Percentiles rank a stretch among this genome's conserved stretches.
phyloP scores from a whole-genome alignment of 2,329 filamentous ascomycete species.

The Ambrosiella cleistominuta region DNA sequence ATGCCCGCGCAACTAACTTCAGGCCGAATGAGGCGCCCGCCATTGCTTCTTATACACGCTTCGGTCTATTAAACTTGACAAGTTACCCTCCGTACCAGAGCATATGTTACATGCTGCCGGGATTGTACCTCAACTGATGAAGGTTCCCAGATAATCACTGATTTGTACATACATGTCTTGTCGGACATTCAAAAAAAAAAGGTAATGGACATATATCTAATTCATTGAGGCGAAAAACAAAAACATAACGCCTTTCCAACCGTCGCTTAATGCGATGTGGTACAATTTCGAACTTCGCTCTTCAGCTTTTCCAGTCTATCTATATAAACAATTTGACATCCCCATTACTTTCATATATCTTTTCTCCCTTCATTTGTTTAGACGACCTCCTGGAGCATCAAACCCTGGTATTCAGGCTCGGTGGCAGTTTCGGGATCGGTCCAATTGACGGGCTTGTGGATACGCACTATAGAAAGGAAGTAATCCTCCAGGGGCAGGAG shows the following conservation, averaged over 20 bases:
- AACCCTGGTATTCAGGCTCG: conserved; percentile 20
- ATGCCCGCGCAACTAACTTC: no score
- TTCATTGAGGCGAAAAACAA: conserved; percentile 4
- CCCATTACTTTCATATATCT: background rate
- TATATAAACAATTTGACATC: background rate
- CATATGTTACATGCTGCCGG: no score
- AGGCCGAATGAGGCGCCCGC: no score
- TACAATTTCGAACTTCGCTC: background rate
- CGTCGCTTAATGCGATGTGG: background rate
- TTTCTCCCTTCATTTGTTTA: background rate
- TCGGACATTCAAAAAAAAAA: background rate
- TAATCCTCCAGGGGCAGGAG: conserved; percentile 49
- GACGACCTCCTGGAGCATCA: conserved; percentile 14
- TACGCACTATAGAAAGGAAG: conserved; percentile 42
- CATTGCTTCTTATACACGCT: no score
- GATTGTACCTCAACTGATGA: no score
- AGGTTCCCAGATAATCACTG: no score
- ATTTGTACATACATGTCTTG: background rate
- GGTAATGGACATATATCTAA: conserved; percentile 1
- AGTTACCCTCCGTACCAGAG: no score
- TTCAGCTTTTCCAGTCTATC: background rate
- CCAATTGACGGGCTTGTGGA: conserved; percentile 43
- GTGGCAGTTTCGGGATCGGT: conserved; percentile 22
- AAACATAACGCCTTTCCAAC: background rate
- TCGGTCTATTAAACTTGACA: no score